Evolutionary conservation across 331 rosid genomes (phyloP), one percentile per base, ranked within the genome.

Genomic region (Dryas integrifolia): DNA sequence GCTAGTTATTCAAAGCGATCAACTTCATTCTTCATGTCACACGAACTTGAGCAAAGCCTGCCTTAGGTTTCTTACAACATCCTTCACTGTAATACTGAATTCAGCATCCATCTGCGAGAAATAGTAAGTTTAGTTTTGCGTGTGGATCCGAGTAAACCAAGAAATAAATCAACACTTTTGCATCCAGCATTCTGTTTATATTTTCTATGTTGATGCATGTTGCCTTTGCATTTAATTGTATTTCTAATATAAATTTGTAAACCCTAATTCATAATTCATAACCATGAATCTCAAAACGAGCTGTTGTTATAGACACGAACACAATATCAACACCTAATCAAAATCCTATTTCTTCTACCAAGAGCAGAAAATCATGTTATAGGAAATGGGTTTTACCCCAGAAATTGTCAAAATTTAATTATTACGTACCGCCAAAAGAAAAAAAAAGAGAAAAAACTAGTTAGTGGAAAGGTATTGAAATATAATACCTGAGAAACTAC

Each of bases 401-500:
- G 24, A 21, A 21, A 21, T 21, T 21, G 24, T 5, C 9, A 60
- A 35, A 60, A 7, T 60, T 46, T 8, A 60, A 60, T 3, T 4
- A 15, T 15, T 5, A 62, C 47, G 3, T 13, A 12, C 24, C 24
- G 24, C 24, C 24, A 65, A 26, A 12, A 1, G 26, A 43, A 5
- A 12, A 9, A 5, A 65, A 26, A 6, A 1, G 26, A 43, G 1
- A 12, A 9, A 5, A 21, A 21, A 21, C 24, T 21, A 21, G 24
- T 30, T 30, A 30, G 35, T 30, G 35, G 3, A 30, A 30, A 30
- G 35, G 3, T 30, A 30, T 30, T 30, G 35, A 30, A 2, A 7
- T 38, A 44, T 43, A 62, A 53, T 78, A 94, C 98, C 96, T 85
- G 78, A 65, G 96, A 88, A 75, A 89, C 72, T 73, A 94, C 74